Base-by-base conservation (phyloP, 1,139 yeast genomes). In the Suhomyces anneliseae region DNA sequence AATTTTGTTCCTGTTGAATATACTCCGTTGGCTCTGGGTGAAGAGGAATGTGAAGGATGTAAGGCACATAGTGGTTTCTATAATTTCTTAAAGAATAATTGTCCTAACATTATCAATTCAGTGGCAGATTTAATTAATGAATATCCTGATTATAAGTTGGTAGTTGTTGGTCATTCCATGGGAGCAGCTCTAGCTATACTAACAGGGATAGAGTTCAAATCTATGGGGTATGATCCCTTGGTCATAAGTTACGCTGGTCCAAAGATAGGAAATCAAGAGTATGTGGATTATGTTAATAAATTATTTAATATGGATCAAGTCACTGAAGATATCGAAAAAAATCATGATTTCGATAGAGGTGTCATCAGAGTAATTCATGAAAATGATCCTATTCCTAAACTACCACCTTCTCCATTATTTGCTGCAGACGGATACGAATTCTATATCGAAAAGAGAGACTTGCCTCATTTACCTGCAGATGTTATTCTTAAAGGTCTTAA, bases 181-280 rank as follows among this genome's bases (percentile, higher is more conserved):
- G 95, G 93, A 1, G 93, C 85, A 3, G 89, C 90, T 0, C 64
- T 85, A 46, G 85, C 90, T 0, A 63, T 74, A 11, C 64, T 87
- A 35, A 74, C 81, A 9, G 90, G 86, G 0, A 70, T 82, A 27
- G 90, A 85, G 56, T 70, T 81, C 47, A 70, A 71, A 50, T 54
- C 78, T 7, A 56, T 78, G 58, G 87, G 87, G 0, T 69, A 67
- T 45, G 62, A 72, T 7, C 84, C 86, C 0, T 61, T 76, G 38
- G 79, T 84, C 1, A 64, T 84, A 8, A 74, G 85, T 0, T 81
- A 69, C 64, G 92, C 85, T 3, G 72, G 81, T 24, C 88, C 90
- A 0, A 78, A 78, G 54, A 66, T 85, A 31, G 90, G 88, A 2
- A 83, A 85, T 58, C 58, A 57, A 7, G 62, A 66, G 7, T 73